Evolutionary conservation across 192 early-diverging fungal genomes (phyloP).

Genomic region (Backusella psychrophila): DNA sequence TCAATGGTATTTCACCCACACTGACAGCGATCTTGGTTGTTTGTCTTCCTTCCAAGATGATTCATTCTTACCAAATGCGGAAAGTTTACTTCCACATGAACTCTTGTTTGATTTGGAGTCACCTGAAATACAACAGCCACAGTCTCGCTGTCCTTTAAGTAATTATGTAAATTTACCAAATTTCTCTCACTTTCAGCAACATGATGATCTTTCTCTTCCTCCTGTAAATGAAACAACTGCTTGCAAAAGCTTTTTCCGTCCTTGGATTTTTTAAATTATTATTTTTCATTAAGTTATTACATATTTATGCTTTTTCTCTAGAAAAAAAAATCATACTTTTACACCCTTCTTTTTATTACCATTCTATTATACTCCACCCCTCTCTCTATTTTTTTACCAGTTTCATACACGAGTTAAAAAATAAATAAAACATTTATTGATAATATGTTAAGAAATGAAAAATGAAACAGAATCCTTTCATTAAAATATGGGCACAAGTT

Average conservation of each 20-base stretch:
- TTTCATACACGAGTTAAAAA: background rate
- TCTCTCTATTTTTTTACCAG: background rate
- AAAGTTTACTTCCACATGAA: slow-evolving; percentile 15
- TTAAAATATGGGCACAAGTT: background rate
- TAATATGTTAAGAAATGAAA: background rate
- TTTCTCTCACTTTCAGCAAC: slow-evolving; percentile 8
- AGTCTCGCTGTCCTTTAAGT: background rate
- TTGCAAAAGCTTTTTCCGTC: slow-evolving; percentile 7
- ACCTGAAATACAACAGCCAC: background rate
- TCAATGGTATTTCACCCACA: background rate
- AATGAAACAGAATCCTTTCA: background rate
- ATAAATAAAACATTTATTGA: background rate
- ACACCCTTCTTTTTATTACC: background rate
- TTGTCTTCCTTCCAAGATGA: slow-evolving; percentile 2
- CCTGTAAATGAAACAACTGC: background rate
- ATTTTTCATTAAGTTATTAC: background rate
- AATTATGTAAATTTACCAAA: background rate
- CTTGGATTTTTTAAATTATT: slow-evolving; percentile 12
- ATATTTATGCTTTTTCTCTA: background rate
- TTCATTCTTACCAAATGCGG: slow-evolving; percentile 15
- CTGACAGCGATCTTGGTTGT: background rate
- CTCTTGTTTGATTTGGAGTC: slow-evolving; percentile 16
- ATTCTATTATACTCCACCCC: background rate
- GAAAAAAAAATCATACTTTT: background rate
- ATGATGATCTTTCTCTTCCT: background rate